These are phyloP conservation scores for Claviceps spartinae DNA, from an alignment of 2,329 filamentous ascomycete species.

Conservation along the genomic window DNA sequence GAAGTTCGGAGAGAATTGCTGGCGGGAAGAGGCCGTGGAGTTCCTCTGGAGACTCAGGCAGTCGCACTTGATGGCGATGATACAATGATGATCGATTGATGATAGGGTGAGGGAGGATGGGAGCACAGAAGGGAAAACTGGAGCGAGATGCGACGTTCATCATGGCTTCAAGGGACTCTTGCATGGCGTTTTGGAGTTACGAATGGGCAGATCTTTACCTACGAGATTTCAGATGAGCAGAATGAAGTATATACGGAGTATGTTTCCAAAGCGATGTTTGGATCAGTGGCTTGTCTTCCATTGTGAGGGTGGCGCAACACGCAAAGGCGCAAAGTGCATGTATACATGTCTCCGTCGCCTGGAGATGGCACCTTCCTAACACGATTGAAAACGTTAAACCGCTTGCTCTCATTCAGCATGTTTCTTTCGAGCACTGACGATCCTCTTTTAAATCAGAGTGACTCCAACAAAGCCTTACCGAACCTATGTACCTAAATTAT, in stretches of 20 bases:
- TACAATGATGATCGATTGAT: slow-evolving; percentile 65
- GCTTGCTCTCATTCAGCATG: not conserved
- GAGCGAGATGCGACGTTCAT: slow-evolving; percentile 1
- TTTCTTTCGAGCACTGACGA: not conserved
- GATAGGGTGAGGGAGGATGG: not conserved
- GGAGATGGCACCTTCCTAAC: not conserved
- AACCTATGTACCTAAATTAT: not conserved
- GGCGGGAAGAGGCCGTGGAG: slow-evolving; percentile 74
- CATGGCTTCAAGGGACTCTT: slow-evolving; percentile 6
- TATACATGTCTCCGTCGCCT: too few species aligned
- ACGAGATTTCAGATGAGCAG: not conserved
- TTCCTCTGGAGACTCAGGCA: slow-evolving; percentile 44
- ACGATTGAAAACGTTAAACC: not conserved
- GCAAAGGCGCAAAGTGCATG: not conserved
- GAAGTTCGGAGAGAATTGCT: slow-evolving; percentile 82
- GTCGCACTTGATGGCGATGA: slow-evolving; percentile 62
- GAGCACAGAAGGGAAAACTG: not conserved
- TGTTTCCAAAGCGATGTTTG: not conserved
- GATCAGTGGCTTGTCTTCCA: not conserved
- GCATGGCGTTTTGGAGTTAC: slow-evolving; percentile 11
- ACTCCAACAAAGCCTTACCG: not conserved
- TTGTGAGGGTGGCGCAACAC: not conserved
- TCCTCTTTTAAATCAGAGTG: not conserved
- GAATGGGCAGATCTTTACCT: slow-evolving; percentile 1
- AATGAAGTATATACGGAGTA: not conserved